Base-by-base conservation (phyloP, 371 early-diverging fungal species). In the Coemansia sp. region DNA sequence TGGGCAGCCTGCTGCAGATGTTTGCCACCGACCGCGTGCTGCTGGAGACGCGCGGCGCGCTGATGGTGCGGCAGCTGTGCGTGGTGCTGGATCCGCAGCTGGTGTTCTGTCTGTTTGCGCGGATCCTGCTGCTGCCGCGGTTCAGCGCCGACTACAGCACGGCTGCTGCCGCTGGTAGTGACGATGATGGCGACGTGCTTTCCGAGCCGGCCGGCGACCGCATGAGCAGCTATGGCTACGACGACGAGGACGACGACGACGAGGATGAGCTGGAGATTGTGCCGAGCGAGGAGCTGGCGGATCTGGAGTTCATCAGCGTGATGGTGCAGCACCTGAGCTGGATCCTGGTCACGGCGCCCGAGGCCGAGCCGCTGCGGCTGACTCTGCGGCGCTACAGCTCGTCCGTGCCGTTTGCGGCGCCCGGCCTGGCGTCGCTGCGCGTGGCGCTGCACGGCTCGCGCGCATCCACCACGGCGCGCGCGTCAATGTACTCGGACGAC, bases 321-420 rank as follows among this genome's bases (percentile, higher is more conserved):
- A 95, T 97, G 94, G 91, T 97, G 3, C 94, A 94, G 75, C 92
- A 93, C 49, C 77, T 97, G 54, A 94, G 94, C 72, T 85, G 91
- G 59, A 93, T 97, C 44, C 79, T 97, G 11, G 88, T 94, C 29
- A 95, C 95, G 2, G 88, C 95, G 0, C 90, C 94, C 1, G 97
- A 97, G 67, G 76, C 94, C n/a, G 69, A 64, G 44, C 16, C 39
- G 1, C 56, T 74, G 60, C 57, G 69, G 5, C 33, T 46, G 55
- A 34, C 69, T n/a, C 36, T 79, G 58, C 72, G 68, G n/a, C 54
- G 40, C 7, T 71, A 67, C 44, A 67, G 47, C 46, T 58, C 65
- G 0, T 50, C 40, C 3, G 14, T 74, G 38, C 50, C 55, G 1
- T 24, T 38, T 37, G 11, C 24, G 0, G 36, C 47, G 29, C 63